Conservation (phyloP, 805 yeast species). For the Tanozyma kutaoensis region DNA sequence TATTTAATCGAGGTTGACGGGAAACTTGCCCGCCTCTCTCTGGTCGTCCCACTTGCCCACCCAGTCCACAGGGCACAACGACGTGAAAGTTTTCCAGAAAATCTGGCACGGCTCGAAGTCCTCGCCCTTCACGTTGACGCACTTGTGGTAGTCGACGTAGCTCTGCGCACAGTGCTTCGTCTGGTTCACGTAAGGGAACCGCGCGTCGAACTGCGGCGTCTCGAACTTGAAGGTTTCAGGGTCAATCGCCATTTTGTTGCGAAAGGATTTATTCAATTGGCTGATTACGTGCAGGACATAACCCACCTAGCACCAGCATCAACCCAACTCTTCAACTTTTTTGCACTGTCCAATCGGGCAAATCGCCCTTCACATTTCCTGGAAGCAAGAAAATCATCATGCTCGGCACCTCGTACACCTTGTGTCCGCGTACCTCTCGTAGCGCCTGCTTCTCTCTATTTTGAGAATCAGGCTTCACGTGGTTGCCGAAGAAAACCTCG, state of each 20-base stretch:
- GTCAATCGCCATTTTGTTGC: conserved; percentile 20
- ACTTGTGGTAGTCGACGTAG: conserved; percentile 95
- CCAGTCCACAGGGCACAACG: conserved; percentile 81
- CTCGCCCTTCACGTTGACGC: conserved; percentile 94
- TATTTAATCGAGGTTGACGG: conserved; percentile 16
- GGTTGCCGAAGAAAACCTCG: conserved; percentile 4
- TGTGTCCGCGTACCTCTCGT: conserved; percentile 9
- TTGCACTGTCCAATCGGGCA: conserved; percentile 8
- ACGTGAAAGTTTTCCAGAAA: conserved; percentile 80
- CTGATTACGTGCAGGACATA: conserved; percentile 2
- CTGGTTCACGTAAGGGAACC: conserved; percentile 96
- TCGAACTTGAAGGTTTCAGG: conserved; percentile 27
- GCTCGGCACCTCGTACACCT: conserved; percentile 9
- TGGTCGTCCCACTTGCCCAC: conserved; percentile 81
- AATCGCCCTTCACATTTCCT: conserved; percentile 1
- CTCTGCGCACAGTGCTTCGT: conserved; percentile 98
- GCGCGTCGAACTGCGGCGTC: conserved; percentile 58
- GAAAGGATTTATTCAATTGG: conserved; percentile 1
- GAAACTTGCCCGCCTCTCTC: conserved; percentile 44
- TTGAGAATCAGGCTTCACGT: conserved; percentile 2
- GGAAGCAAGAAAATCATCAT: conserved; percentile 6
- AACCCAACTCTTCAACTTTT: not conserved
- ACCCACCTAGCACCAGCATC: conserved; percentile 1
- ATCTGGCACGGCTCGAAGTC: conserved; percentile 96
- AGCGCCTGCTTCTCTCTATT: conserved; percentile 1